phyloP scores from a whole-genome alignment of 2,329 filamentous ascomycete genomes.

The Geosmithia flava region DNA sequence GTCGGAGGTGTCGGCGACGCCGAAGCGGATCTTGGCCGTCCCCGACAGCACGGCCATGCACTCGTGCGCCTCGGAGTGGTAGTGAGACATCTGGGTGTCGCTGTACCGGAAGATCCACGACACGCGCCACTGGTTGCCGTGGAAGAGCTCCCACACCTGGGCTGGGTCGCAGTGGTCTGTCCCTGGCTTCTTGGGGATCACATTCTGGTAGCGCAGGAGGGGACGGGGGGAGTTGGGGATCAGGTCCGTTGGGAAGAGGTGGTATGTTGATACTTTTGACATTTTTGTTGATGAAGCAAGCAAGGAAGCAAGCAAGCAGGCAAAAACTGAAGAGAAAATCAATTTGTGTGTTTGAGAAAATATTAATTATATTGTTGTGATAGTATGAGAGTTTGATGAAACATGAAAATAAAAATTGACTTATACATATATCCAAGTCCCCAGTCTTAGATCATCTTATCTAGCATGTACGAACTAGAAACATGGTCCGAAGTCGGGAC shows the following conservation, averaged over 20 bases:
- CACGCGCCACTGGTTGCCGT: constrained; percentile 31
- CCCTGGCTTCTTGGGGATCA: constrained; percentile 17
- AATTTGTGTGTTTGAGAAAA: too few species aligned
- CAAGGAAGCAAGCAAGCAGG: too few species aligned
- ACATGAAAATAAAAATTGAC: too few species aligned
- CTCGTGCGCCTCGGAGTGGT: constrained; percentile 40
- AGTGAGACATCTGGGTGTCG: constrained; percentile 37
- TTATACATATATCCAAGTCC: too few species aligned
- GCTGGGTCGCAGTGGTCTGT: constrained; percentile 17
- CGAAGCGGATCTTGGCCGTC: constrained; percentile 34
- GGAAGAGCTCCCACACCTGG: constrained; percentile 27
- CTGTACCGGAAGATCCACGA: constrained; percentile 45
- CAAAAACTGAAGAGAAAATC: too few species aligned
- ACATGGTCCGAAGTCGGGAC: too few species aligned
- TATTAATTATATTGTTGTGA: too few species aligned
- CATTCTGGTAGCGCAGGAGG: constrained; percentile 34
- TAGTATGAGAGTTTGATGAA: too few species aligned
- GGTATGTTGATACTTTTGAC: constrained; percentile 11
- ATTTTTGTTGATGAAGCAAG: too few species aligned
- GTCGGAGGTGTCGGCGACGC: constrained; percentile 29
- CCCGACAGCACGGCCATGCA: constrained; percentile 39
- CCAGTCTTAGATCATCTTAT: too few species aligned
- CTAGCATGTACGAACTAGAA: too few species aligned
- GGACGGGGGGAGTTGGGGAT: constrained; percentile 35
- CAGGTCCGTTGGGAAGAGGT: constrained; percentile 27